Evolutionary conservation across 2,329 filamentous ascomycete genomes (phyloP), one percentile per base, ranked within the genome.

Genomic region (Paraphoma sp.): DNA sequence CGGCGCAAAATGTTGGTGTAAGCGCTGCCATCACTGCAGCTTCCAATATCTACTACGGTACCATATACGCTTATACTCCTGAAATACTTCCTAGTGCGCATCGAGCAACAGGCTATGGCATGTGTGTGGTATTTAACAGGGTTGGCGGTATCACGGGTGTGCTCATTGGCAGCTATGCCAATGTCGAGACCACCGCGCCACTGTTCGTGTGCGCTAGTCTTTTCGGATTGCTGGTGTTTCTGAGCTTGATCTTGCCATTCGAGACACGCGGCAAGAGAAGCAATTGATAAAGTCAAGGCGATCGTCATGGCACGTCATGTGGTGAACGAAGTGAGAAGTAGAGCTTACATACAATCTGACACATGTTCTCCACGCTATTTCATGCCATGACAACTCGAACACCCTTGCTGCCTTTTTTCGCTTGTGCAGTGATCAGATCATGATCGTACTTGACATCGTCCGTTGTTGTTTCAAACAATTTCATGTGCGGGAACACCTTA

Each of bases 141-240:
- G 47, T 71, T 14, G 59, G 62, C 6, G 69, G 68, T 4, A 69
- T 70, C 12, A 53, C 51, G n/a, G 63, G 62, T 14, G 66, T 69
- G 1, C 42, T 69, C 16, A 56, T 71, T 28, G 69, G 62, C 1
- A 68, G 56, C 44, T 70, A 64, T 53, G 61, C 69, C 7, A 59
- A 69, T 60, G 58, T 65, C 6, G 54, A 64, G 48, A 71, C 63
- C 6, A 64, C 63, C 4, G 65, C 62, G 38, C 69, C 69, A 17
- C 17, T 70, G 16, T 71, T 65, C 43, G 59, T 68, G 1, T 70
- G 67, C 51, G 69, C 66, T 10, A 56, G 56, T 30, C 48, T 69
- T 12, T 71, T 70, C 54, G 67, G 64, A 16, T 42, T 66, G 29
- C 53, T 71, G 36, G 59, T 64, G 14, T 38, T 69, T 12, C 45